Evolutionary conservation across 2,329 filamentous ascomycete genomes (phyloP).

Genomic region (Stenocarpella maydis): DNA sequence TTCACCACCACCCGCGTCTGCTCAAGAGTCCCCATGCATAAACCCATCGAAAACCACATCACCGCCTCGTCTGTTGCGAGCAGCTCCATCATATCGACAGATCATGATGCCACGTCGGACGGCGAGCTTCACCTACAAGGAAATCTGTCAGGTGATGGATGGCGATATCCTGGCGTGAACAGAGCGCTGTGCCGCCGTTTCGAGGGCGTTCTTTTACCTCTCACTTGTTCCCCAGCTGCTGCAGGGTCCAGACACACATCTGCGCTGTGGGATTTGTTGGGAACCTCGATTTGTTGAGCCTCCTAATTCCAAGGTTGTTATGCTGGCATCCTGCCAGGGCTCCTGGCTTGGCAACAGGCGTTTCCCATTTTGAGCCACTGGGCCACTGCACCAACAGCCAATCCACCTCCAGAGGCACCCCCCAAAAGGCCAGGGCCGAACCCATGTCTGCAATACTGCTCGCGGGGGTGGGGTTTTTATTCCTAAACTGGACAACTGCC

Average conservation of each 20-base stretch:
- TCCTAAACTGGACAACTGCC: not conserved
- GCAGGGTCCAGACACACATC: slow-evolving; percentile 24
- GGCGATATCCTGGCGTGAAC: not conserved
- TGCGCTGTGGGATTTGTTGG: slow-evolving; percentile 33
- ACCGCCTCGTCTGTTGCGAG: not conserved
- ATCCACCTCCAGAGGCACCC: not conserved
- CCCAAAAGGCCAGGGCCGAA: not conserved
- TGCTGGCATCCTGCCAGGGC: slow-evolving; percentile 2
- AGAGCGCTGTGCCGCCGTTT: not conserved
- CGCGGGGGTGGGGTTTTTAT: slow-evolving; percentile 15
- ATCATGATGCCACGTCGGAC: slow-evolving; percentile 22
- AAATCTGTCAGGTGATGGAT: slow-evolving; percentile 11
- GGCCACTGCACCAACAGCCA: not conserved
- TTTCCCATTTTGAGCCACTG: slow-evolving; percentile 8
- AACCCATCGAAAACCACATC: too few species aligned
- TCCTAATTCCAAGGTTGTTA: slow-evolving; percentile 19
- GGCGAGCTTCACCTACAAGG: not conserved
- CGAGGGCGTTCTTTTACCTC: not conserved
- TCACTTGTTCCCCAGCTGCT: slow-evolving; percentile 2
- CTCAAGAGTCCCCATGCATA: too few species aligned
- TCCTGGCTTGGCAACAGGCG: not conserved
- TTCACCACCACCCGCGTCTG: slow-evolving; percentile 1
- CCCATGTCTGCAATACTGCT: not conserved
- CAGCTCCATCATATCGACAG: not conserved
- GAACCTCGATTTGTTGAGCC: slow-evolving; percentile 35